These are phyloP conservation scores for Penicillium canariense DNA, from an alignment of 495 filamentous ascomycete species.

Conservation along the genomic window DNA sequence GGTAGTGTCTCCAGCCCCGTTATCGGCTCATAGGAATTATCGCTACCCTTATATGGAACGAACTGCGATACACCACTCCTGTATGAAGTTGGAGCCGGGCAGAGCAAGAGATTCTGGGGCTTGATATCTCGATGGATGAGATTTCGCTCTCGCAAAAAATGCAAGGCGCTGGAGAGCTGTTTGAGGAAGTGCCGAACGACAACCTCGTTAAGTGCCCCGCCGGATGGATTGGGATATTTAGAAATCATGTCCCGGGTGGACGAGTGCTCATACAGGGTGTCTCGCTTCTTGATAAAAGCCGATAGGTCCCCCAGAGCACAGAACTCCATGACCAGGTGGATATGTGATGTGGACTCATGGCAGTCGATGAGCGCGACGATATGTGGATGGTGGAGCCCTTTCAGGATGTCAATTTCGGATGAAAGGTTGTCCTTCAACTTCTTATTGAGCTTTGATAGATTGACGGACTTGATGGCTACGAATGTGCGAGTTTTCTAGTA, in stretches of 20 bases:
- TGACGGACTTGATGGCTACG: slow-evolving; percentile 97
- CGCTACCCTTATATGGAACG: slow-evolving; percentile 61
- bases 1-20: slow-evolving; percentile 84
- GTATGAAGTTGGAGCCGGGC: slow-evolving; percentile 73
- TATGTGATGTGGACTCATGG: slow-evolving; percentile 78
- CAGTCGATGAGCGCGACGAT: slow-evolving; percentile 96
- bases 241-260: slow-evolving; percentile 80
- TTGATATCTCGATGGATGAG: slow-evolving; percentile 97
- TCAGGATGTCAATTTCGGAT: slow-evolving; percentile 90
- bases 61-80: slow-evolving; percentile 45
- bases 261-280: slow-evolving; percentile 69
- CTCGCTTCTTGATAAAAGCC: slow-evolving; percentile 89
- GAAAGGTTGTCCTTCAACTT: slow-evolving; percentile 96
- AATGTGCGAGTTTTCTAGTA: slow-evolving; percentile 55
- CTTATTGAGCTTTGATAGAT: slow-evolving; percentile 82
- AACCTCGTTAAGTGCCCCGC: slow-evolving; percentile 87
- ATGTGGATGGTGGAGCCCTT: slow-evolving; percentile 88
- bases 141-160: slow-evolving; percentile 79
- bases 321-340: slow-evolving; percentile 98
- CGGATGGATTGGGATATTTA: slow-evolving; percentile 81
- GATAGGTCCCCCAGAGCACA: slow-evolving; percentile 93
- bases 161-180: slow-evolving; percentile 87
- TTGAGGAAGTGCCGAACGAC: slow-evolving; percentile 93
- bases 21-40: slow-evolving; percentile 73
- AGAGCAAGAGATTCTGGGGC: slow-evolving; percentile 89